A percentile compares a stretch with the other conserved stretches of the same genome.
Conservation (phyloP, 2,329 filamentous ascomycete genomes). For the Neofusicoccum sp. region DNA sequence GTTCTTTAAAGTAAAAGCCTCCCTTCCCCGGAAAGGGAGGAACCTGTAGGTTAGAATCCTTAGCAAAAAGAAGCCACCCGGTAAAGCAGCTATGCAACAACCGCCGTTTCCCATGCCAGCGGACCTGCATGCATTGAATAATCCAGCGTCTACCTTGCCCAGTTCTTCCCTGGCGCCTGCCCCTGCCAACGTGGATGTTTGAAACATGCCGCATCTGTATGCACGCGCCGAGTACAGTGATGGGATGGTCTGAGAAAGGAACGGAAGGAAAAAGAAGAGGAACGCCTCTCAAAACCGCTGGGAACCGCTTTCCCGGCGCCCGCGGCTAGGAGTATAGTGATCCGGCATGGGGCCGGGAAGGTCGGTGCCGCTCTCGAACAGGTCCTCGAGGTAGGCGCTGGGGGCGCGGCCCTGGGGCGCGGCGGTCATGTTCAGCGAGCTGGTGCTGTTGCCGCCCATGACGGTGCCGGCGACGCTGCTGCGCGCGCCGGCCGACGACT, state of each 20-base stretch:
- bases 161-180: not conserved
- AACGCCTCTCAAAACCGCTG: not conserved
- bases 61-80: not conserved
- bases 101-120: not conserved
- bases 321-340: not conserved
- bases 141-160: not conserved
- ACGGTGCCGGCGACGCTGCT: conserved; percentile 30
- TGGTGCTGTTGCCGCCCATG: conserved; percentile 50
- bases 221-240: too few relatives aligned
- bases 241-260: too few relatives aligned
- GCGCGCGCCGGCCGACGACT: conserved; percentile 26
- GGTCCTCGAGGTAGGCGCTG: conserved; percentile 84
- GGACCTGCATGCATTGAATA: not conserved
- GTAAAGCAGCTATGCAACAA: not conserved
- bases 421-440: conserved; percentile 63
- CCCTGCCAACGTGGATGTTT: not conserved
- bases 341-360: conserved; percentile 16
- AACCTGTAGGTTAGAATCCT: not conserved
- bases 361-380: conserved; percentile 71
- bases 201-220: not conserved
- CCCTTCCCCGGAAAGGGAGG: too few relatives aligned
- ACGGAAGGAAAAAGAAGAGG: not conserved
- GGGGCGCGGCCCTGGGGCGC: conserved; percentile 68
- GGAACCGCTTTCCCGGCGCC: conserved; percentile 7
- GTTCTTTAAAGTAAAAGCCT: not conserved